A percentile compares a stretch with the other conserved stretches of the same genome.
Conservation (phyloP, 1,139 yeast genomes). For the Suhomyces anneliseae region DNA sequence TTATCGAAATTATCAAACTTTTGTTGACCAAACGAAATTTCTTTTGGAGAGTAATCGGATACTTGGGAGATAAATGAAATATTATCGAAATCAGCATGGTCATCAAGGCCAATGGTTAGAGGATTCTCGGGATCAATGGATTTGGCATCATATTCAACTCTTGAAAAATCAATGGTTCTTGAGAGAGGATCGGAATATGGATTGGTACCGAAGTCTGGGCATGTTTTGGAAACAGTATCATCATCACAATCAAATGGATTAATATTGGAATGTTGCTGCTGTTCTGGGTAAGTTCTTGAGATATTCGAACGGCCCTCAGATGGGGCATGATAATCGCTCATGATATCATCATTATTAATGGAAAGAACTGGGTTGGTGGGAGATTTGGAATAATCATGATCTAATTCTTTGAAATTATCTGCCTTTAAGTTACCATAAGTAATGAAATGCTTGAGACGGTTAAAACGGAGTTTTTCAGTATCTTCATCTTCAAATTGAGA, state of each 20-base stretch:
- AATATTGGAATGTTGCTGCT: neutral
- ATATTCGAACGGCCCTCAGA: neutral
- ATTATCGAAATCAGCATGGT: slow-evolving; percentile 20
- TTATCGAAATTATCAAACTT: slow-evolving; percentile 28
- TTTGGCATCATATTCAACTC: neutral
- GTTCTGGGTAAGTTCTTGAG: neutral
- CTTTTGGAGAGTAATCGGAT: slow-evolving; percentile 25
- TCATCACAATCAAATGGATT: neutral
- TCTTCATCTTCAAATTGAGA: slow-evolving; percentile 12
- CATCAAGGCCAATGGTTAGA: slow-evolving; percentile 9
- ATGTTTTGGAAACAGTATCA: neutral
- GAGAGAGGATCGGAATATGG: neutral
- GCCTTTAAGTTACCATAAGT: slow-evolving; percentile 15
- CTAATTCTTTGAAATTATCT: slow-evolving; percentile 1
- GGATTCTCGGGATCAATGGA: neutral
- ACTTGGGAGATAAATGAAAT: slow-evolving; percentile 28
- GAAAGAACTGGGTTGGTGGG: slow-evolving; percentile 6
- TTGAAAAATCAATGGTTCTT: neutral
- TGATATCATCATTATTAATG: neutral
- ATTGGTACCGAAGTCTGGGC: neutral
- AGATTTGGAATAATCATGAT: slow-evolving; percentile 5
- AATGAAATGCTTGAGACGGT: slow-evolving; percentile 28
- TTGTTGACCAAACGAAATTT: slow-evolving; percentile 7
- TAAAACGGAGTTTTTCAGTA: slow-evolving; percentile 21
- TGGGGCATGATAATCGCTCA: no score